phyloP scores from a whole-genome alignment of 768 basidiomycete genomes.

The Leccinum fibrillosum region DNA sequence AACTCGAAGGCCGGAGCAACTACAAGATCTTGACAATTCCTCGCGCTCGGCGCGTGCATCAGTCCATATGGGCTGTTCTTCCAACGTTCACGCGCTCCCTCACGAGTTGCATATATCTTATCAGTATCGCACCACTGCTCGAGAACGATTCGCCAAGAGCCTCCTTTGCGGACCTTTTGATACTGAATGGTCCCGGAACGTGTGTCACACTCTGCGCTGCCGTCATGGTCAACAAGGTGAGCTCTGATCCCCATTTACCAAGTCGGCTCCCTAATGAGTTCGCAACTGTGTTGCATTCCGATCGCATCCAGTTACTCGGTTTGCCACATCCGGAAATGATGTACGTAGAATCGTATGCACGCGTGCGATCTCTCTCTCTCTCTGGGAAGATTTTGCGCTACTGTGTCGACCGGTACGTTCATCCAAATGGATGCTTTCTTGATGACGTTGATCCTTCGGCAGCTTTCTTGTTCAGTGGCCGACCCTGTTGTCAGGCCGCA shows the following conservation, averaged over 20 bases:
- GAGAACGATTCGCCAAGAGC: constrained; percentile 9
- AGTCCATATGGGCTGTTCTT: constrained; percentile 67
- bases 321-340: constrained; percentile 68
- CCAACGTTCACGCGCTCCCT: constrained; percentile 64
- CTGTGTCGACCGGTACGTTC: constrained; percentile 77
- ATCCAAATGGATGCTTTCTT: constrained; percentile 46
- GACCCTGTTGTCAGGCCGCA: constrained; percentile 40
- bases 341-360: constrained; percentile 93
- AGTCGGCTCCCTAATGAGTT: neutral
- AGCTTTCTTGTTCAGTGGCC: constrained; percentile 95
- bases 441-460: neutral
- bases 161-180: constrained; percentile 66
- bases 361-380: constrained; percentile 75
- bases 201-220: constrained; percentile 77
- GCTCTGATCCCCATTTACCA: constrained; percentile 22
- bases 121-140: constrained; percentile 54
- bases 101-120: constrained; percentile 53
- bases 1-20: neutral
- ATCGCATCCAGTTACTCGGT: constrained; percentile 61
- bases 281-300: constrained; percentile 9
- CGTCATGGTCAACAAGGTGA: constrained; percentile 68
- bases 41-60: constrained; percentile 84
- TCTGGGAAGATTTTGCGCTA: constrained; percentile 79
- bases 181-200: constrained; percentile 95
- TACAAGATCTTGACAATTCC: constrained; percentile 70